These are phyloP conservation scores for Nemania serpens DNA, from an alignment of 2,329 filamentous ascomycete genomes.

Conservation along the genomic window DNA sequence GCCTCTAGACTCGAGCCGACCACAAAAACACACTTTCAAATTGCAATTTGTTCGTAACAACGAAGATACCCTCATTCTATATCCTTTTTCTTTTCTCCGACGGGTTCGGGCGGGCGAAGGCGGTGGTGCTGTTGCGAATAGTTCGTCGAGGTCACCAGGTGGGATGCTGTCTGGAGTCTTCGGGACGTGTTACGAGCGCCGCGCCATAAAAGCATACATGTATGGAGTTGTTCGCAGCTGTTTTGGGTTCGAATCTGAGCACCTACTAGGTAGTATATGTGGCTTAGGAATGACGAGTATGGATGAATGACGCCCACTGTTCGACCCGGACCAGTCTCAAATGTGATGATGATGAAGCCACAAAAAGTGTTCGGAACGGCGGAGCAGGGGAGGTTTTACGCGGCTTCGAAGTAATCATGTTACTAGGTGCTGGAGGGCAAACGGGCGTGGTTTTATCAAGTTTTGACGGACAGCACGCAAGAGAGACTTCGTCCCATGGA, in stretches of 20 bases:
- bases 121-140: conserved; percentile 1
- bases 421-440: too few relatives aligned
- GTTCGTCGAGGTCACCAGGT: conserved; percentile 1
- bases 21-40: conserved; percentile 13
- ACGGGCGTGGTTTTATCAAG: too few relatives aligned
- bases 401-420: too few relatives aligned
- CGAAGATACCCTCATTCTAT: conserved; percentile 28
- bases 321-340: conserved; percentile 1
- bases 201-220: conserved; percentile 18
- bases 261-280: conserved; percentile 10
- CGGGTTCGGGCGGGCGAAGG: conserved; percentile 4
- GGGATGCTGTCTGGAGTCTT: conserved; percentile 2
- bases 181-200: conserved; percentile 4
- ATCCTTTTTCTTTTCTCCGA: background rate
- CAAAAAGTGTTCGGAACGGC: conserved; percentile 2
- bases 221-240: conserved; percentile 21
- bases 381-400: too few relatives aligned
- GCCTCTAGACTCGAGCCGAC: background rate
- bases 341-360: conserved; percentile 4
- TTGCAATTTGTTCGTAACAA: conserved; percentile 28
- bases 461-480: too few relatives aligned
- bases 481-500: too few relatives aligned
- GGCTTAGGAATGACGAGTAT: conserved; percentile 16
- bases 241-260: conserved; percentile 3
- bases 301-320: conserved; percentile 3